A percentile compares a stretch with the other conserved stretches of the same genome.
These are phyloP conservation scores for Verticillium zaregamsianum DNA, from an alignment of 2,329 filamentous ascomycete species.

Conservation along the genomic window DNA sequence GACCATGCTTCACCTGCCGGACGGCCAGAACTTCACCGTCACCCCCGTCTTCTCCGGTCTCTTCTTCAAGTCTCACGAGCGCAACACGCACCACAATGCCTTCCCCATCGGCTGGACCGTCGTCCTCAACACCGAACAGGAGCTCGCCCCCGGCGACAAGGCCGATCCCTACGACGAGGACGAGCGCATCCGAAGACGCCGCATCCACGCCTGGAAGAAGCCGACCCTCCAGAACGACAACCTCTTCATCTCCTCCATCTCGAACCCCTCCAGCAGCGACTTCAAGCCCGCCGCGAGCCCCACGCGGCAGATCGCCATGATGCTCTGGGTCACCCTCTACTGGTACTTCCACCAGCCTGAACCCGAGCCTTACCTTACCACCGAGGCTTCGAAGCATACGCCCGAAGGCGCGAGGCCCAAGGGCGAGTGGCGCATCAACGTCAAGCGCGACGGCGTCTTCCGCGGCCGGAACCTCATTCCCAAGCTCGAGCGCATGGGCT, in stretches of 20 bases:
- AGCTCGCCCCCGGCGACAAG: conserved; percentile 8
- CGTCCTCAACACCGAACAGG: conserved; percentile 68
- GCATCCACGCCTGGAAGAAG: conserved; percentile 61
- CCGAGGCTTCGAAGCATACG: conserved; percentile 59
- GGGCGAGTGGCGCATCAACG: conserved; percentile 81
- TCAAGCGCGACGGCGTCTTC: conserved; percentile 85
- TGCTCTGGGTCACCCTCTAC: conserved; percentile 90
- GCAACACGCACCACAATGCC: conserved; percentile 62
- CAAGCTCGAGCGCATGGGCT: conserved; percentile 89
- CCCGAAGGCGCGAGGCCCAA: conserved; percentile 67
- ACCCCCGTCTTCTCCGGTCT: conserved; percentile 87
- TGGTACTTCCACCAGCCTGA: conserved; percentile 95
- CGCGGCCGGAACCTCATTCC: conserved; percentile 77
- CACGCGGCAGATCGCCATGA: conserved; percentile 89
- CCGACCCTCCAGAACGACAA: conserved; percentile 77
- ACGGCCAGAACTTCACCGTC: conserved; percentile 79
- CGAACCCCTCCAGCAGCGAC: conserved; percentile 73
- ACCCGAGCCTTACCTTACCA: conserved; percentile 61
- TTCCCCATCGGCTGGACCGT: conserved; percentile 90
- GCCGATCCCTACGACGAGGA: conserved; percentile 25
- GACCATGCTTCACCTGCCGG: conserved; percentile 66
- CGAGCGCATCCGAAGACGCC: conserved; percentile 24
- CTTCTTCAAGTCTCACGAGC: conserved; percentile 80
- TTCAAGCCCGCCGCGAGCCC: conserved; percentile 77
- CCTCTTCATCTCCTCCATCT: conserved; percentile 89